Conservation (phyloP, 108 stramenopile species). For the Poteriospumella lacustris region DNA sequence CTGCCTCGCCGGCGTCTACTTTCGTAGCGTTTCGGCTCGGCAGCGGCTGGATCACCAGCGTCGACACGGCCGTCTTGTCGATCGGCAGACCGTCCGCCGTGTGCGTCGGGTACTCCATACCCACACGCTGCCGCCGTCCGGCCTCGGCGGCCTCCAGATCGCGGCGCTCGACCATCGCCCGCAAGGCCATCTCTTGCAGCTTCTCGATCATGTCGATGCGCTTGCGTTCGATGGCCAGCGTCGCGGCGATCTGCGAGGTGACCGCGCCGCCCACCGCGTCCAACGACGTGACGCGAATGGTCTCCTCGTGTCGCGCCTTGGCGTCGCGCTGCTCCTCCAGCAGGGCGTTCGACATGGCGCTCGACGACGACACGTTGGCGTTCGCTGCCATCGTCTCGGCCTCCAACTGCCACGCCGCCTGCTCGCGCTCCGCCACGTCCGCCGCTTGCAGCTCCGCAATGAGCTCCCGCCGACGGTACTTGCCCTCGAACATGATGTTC, state of each 20-base stretch:
- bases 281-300: background rate
- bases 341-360: background rate
- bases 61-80: too few relatives aligned
- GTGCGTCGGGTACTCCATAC: slow-evolving; percentile 36
- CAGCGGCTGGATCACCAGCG: too few relatives aligned
- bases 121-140: slow-evolving; percentile 33
- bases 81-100: too few relatives aligned
- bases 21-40: too few relatives aligned
- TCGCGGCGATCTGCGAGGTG: slow-evolving; percentile 31
- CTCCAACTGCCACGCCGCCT: background rate
- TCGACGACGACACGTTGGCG: background rate
- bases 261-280: slow-evolving; percentile 41
- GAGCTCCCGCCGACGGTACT: slow-evolving; percentile 42
- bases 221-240: slow-evolving; percentile 26
- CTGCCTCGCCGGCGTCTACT: too few relatives aligned
- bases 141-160: slow-evolving; percentile 37
- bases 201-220: slow-evolving; percentile 30
- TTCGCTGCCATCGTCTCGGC: background rate
- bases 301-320: background rate
- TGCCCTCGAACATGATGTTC: slow-evolving; percentile 51
- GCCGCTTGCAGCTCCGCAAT: slow-evolving; percentile 46
- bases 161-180: slow-evolving; percentile 28
- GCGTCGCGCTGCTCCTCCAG: background rate
- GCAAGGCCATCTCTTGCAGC: slow-evolving; percentile 16
- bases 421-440: slow-evolving; percentile 20